These are phyloP conservation scores for Rhynchospora breviuscula DNA, from an alignment of 176 grass and related monocot genomes.

Conservation along the genomic window DNA sequence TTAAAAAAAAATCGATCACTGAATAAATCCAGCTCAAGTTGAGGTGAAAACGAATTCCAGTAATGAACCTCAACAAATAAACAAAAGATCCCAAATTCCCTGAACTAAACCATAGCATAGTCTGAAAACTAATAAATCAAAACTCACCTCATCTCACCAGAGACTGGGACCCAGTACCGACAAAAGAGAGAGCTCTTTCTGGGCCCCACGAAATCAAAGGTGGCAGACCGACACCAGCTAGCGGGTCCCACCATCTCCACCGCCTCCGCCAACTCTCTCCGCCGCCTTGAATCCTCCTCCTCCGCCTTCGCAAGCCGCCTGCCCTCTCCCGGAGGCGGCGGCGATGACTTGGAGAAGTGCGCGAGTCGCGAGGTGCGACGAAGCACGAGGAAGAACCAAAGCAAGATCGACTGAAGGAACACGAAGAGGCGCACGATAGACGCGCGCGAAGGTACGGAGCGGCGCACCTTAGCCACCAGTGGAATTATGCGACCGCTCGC, in stretches of 20 bases:
- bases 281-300: conserved; percentile 44
- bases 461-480: conserved; percentile 45
- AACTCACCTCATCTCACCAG: conserved; percentile 55
- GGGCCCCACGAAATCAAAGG: conserved; percentile 50
- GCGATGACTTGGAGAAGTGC: background rate
- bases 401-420: conserved; percentile 58
- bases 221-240: conserved; percentile 21
- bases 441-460: conserved; percentile 52
- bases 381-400: conserved; percentile 67
- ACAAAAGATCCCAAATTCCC: background rate
- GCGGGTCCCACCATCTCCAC: conserved; percentile 37
- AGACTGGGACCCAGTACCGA: conserved; percentile 54
- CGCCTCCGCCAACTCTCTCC: conserved; percentile 22
- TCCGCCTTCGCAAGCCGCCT: conserved; percentile 13
- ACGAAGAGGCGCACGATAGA: conserved; percentile 61
- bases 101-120: background rate
- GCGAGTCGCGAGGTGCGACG: conserved; percentile 17
- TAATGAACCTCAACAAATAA: background rate
- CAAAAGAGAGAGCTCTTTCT: conserved; percentile 84
- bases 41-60: background rate
- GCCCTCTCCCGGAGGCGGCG: background rate
- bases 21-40: background rate
- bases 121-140: background rate
- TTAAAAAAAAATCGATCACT: background rate
- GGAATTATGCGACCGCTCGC: conserved; percentile 86